phyloP scores from a whole-genome alignment of 768 basidiomycete species.

The Panellus pusillus region DNA sequence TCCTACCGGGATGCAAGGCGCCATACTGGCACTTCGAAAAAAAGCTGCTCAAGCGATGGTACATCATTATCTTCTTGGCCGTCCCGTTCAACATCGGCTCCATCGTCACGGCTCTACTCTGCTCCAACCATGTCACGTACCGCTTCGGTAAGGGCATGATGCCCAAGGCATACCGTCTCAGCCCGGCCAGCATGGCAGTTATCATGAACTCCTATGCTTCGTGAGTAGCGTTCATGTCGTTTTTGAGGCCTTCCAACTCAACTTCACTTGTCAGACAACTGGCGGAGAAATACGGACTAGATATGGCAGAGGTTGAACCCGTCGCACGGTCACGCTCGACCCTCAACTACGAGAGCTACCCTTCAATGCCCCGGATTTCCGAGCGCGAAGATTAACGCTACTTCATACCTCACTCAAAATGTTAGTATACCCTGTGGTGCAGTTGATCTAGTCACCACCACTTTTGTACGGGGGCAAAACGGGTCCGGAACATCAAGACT shows the following conservation, averaged over 20 bases:
- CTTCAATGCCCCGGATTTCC: background rate
- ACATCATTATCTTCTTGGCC: slow-evolving; percentile 48
- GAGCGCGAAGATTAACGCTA: background rate
- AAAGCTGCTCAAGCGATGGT: slow-evolving; percentile 51
- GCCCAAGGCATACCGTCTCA: slow-evolving; percentile 64
- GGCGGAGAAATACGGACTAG: slow-evolving; percentile 61
- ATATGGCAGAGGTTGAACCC: slow-evolving; percentile 38
- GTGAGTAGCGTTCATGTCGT: slow-evolving; percentile 31
- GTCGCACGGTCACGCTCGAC: slow-evolving; percentile 9
- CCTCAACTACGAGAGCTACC: background rate
- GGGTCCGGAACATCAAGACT: too few relatives aligned
- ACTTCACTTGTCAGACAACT: slow-evolving; percentile 46
- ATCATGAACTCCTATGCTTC: slow-evolving; percentile 68
- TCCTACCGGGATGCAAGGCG: slow-evolving; percentile 62
- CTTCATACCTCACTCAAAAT: too few relatives aligned
- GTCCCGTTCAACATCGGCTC: slow-evolving; percentile 58
- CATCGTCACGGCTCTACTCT: slow-evolving; percentile 54
- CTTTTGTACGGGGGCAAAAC: too few relatives aligned
- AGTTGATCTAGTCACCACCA: too few relatives aligned
- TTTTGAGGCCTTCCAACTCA: background rate
- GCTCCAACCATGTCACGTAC: slow-evolving; percentile 69
- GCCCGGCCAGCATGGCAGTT: slow-evolving; percentile 56
- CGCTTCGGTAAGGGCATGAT: slow-evolving; percentile 72
- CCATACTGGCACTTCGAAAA: slow-evolving; percentile 51
- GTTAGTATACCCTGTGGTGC: too few relatives aligned